phyloP scores from a whole-genome alignment of 140 eudicot species.

The Senecio squalidus region DNA sequence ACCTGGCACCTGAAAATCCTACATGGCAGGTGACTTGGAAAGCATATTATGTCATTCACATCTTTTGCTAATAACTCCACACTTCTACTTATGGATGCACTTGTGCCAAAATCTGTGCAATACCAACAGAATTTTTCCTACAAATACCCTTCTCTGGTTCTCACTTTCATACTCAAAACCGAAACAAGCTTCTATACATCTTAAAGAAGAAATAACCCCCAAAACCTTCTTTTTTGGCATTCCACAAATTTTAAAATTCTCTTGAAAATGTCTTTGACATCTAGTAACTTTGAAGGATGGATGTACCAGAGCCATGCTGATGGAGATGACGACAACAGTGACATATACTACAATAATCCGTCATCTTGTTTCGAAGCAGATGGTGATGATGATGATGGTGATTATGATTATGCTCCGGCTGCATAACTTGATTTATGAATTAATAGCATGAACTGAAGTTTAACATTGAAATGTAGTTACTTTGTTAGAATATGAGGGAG shows the following conservation, averaged over 20 bases:
- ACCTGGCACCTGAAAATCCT: background rate
- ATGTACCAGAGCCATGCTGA: no score
- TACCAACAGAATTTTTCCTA: no score
- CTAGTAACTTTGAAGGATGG: no score
- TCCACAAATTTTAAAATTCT: no score
- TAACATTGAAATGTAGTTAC: background rate
- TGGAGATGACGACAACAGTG: no score
- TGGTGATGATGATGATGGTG: background rate
- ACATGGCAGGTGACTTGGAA: conserved; percentile 12
- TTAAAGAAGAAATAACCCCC: no score
- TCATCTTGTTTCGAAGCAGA: background rate
- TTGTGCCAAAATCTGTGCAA: no score
- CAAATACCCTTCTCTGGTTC: no score
- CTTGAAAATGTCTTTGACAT: no score
- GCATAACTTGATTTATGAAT: background rate
- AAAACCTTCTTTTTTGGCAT: no score
- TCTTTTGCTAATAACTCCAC: background rate
- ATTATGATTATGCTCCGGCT: background rate
- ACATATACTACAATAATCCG: background rate
- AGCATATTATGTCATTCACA: background rate
- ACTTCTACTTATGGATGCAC: background rate
- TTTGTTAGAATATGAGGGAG: background rate
- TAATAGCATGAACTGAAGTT: background rate
- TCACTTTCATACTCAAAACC: no score
- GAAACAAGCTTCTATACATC: no score